Percentiles rank a stretch among this genome's conserved stretches.
These are phyloP conservation scores for Irpex sp. DNA, from an alignment of 1,284 basidiomycete species.

Conservation along the genomic window DNA sequence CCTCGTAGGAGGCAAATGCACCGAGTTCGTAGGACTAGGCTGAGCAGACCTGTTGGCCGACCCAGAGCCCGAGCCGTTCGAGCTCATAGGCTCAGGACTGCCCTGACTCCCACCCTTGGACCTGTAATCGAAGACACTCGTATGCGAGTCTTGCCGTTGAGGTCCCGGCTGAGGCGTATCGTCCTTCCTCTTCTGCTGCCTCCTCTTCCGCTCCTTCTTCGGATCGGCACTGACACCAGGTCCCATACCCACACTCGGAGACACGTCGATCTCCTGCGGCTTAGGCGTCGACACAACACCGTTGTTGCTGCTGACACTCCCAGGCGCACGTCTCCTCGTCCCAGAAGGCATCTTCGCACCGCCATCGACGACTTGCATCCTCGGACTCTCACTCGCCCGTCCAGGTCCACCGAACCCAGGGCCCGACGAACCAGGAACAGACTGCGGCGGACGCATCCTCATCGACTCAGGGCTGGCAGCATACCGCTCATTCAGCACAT, in stretches of 20 bases:
- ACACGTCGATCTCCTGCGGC: constrained; percentile 37
- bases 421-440: constrained; percentile 8
- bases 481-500: constrained; percentile 15
- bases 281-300: constrained; percentile 21
- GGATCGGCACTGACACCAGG: constrained; percentile 21
- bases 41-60: constrained; percentile 48
- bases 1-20: constrained; percentile 53
- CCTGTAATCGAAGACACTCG: constrained; percentile 28
- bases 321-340: not conserved
- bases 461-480: constrained; percentile 30
- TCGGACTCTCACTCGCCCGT: constrained; percentile 39
- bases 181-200: constrained; percentile 33
- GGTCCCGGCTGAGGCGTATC: constrained; percentile 22
- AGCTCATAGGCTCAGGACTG: constrained; percentile 55
- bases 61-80: constrained; percentile 54
- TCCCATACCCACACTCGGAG: constrained; percentile 1
- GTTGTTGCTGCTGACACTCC: constrained; percentile 15
- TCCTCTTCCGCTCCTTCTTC: constrained; percentile 40
- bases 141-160: constrained; percentile 21
- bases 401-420: constrained; percentile 14
- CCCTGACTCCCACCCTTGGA: constrained; percentile 27
- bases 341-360: constrained; percentile 19
- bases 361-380: constrained; percentile 10
- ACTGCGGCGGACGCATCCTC: constrained; percentile 22
- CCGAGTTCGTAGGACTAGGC: constrained; percentile 61